Evolutionary conservation across 176 grass and related monocot genomes (phyloP), one percentile per base, ranked within the genome.

Genomic region (Cymbopogon citratus): DNA sequence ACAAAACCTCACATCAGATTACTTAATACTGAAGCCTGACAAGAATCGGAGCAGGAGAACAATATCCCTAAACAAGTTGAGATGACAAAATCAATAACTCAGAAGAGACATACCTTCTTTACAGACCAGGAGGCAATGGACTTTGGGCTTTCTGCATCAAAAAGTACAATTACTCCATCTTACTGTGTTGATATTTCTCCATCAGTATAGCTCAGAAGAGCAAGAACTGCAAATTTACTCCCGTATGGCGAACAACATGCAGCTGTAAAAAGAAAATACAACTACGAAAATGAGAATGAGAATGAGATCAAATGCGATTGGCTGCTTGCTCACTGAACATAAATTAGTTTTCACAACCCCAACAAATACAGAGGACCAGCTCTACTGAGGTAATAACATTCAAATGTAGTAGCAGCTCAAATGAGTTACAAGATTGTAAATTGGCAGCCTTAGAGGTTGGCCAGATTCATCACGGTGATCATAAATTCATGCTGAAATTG

Each of bases 41-140:
- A 34, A 36, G 35, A 34, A 34, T 23, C 25, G 10, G 24, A 6
- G 9, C 35, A 36, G 35, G 35, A 33, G 31, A 33, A 3, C 19
- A 18, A 69, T 59, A 57, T n/a, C 36, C 49, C 24, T 12, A 66
- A 38, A 35, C n/a, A 24, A 74, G 49, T 29, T 56, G 39, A 56
- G 63, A 74, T 35, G 15, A 66, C 15, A 46, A 40, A 43, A 45
- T 14, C 5, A 14, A 76, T 1, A 77, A 26, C 21, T 77, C 12
- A 26, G 69, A 24, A 26, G 2, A 41, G 18, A 14, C 21, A 23
- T 88, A 94, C 94, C 91, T 94, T 94, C 71, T 87, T 92, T 59
- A 97, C 92, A 16, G 77, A 89, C 90, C 88, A 98, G 16, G 81
- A 85, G n/a, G 81, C 77, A 52, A 92, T 21, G 34, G 92, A 88